These are phyloP conservation scores for Mastigamoeba balamuthi DNA, from an alignment of 78 protist genomes.

Conservation along the genomic window DNA sequence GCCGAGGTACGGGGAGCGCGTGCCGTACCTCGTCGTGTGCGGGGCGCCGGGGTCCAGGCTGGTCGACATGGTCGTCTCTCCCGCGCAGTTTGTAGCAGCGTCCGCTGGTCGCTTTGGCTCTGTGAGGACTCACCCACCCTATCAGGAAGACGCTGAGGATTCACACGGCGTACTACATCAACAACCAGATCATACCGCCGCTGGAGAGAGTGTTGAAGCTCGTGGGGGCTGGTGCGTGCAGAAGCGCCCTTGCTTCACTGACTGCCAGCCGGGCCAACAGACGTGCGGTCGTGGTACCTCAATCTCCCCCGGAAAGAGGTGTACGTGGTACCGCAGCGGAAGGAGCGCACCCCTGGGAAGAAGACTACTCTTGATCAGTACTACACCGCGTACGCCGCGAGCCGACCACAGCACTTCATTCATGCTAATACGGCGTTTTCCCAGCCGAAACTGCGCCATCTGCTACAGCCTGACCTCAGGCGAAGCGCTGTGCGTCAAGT, in stretches of 20 bases:
- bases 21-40: slow-evolving; percentile 60
- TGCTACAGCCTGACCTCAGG: too few relatives aligned
- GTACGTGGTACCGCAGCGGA: background rate
- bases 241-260: background rate
- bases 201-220: slow-evolving; percentile 56
- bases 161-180: slow-evolving; percentile 59
- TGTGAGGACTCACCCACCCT: background rate
- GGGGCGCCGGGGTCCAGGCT: slow-evolving; percentile 49
- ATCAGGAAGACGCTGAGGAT: background rate
- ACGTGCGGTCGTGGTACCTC: background rate
- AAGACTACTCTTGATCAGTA: too few relatives aligned
- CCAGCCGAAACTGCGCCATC: too few relatives aligned
- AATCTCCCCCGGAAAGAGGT: background rate
- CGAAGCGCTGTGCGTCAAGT: too few relatives aligned
- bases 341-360: too few relatives aligned
- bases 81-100: slow-evolving; percentile 20
- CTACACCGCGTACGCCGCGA: too few relatives aligned
- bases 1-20: slow-evolving; percentile 72
- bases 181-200: slow-evolving; percentile 75
- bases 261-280: background rate
- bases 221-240: slow-evolving; percentile 47
- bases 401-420: too few relatives aligned
- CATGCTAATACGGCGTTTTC: too few relatives aligned
- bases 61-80: slow-evolving; percentile 54
- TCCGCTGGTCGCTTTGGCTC: background rate